These are phyloP conservation scores for Quercus tomentella DNA, from an alignment of 331 rosid species.

Conservation along the genomic window DNA sequence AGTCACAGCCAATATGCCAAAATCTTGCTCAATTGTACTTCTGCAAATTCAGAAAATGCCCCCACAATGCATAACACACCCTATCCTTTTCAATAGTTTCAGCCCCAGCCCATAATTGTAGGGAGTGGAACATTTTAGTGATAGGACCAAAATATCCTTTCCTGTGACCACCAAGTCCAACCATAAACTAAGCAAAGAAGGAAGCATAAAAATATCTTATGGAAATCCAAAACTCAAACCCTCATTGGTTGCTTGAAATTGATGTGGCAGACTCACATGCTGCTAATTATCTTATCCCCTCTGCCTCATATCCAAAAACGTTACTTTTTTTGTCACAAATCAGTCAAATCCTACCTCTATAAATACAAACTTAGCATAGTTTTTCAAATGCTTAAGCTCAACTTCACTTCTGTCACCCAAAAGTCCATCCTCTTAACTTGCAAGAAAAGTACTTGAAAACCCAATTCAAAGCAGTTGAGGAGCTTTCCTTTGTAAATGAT, in stretches of 20 bases:
- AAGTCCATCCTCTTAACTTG: not conserved
- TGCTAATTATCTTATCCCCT: conserved; percentile 77
- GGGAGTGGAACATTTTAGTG: conserved; percentile 12
- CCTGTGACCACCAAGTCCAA: not conserved
- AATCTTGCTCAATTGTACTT: not conserved
- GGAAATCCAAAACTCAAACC: conserved; percentile 56
- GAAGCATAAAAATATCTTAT: conserved; percentile 21
- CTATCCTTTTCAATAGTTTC: conserved; percentile 12
- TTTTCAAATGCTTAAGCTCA: not conserved
- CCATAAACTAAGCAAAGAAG: not conserved
- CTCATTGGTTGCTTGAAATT: conserved; percentile 51
- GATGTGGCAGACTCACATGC: conserved; percentile 67
- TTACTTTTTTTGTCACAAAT: not conserved
- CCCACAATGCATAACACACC: not conserved
- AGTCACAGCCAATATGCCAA: not conserved
- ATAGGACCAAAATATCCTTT: conserved; percentile 25
- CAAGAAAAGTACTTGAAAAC: not conserved
- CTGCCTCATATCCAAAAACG: conserved; percentile 13
- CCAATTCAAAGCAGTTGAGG: not conserved
- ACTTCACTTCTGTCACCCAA: not conserved
- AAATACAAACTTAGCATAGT: not conserved
- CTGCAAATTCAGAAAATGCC: not conserved
- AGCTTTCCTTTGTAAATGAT: not conserved
- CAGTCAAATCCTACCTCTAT: conserved; percentile 23
- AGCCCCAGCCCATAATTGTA: conserved; percentile 25